Evolutionary conservation across 2,329 filamentous ascomycete genomes (phyloP), one percentile per base, ranked within the genome.

Genomic region (Fusarium floridanum): DNA sequence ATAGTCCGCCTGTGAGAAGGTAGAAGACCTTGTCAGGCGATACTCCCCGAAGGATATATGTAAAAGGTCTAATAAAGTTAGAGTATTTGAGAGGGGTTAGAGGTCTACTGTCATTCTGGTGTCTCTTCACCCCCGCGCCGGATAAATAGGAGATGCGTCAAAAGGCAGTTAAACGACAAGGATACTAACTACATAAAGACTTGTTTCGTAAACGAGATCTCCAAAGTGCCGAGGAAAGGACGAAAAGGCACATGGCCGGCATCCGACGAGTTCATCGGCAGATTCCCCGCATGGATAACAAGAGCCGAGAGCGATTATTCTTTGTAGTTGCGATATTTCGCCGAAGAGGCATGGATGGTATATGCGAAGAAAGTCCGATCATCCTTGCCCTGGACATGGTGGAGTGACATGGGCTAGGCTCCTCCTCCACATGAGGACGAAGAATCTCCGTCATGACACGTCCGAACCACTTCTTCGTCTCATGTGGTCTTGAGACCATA

Each of bases 291-390:
- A 39, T 22, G 48, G 48, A 56, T 29, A 64, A 64, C 34, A 39
- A 55, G 61, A 64, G 61, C 61, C 45, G 56, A 61, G 32, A 29
- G 22, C 34, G 55, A 24, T 57, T 39, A 37, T 45, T 24, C 17
- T 16, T 14, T 16, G 20, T 20, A 22, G 36, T n/a, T 43, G 57
- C 22, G 43, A 41, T 34, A 37, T 62, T 63, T 63, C 34, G 59
- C 59, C 45, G 67, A 34, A 12, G 32, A 34, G 32, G 11, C 32
- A 34, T 34, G 32, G 37, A 66, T 9, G 36, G 17, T 68, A 65
- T 53, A 48, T 71, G 72, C 72, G 72, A 43, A 75, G 62, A 66
- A 72, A 72, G 14, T 74, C 72, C 72, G 72, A 72, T 37, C 1
- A 61, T 17, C 61, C 66, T 32, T 71, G 64, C 4, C 5, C 3